Evolutionary conservation across 495 filamentous ascomycete genomes (phyloP).

Genomic region (Penicillium bovifimosum): DNA sequence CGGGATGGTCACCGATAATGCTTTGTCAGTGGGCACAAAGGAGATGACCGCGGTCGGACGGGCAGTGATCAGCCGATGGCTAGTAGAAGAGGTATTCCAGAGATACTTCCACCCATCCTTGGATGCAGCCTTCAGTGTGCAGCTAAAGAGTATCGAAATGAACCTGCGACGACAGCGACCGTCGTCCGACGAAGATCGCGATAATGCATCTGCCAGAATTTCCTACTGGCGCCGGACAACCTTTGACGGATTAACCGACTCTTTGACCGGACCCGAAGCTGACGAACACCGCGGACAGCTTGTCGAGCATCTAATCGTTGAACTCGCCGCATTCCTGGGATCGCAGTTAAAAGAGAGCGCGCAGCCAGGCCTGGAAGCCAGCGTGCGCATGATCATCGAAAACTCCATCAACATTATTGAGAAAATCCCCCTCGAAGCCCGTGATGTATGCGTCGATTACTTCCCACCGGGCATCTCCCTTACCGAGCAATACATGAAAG

Average conservation of each 20-base stretch:
- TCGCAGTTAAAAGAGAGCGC: slow-evolving; percentile 69
- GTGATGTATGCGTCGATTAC: slow-evolving; percentile 85
- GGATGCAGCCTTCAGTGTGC: slow-evolving; percentile 64
- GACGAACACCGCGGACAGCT: slow-evolving; percentile 59
- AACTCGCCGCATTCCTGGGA: slow-evolving; percentile 63
- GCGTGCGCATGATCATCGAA: slow-evolving; percentile 88
- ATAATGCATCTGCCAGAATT: slow-evolving; percentile 79
- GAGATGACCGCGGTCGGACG: slow-evolving; percentile 97
- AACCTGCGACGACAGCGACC: slow-evolving; percentile 73
- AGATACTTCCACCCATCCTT: slow-evolving; percentile 86
- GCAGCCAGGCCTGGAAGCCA: slow-evolving; percentile 70
- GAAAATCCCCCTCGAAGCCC: slow-evolving; percentile 84
- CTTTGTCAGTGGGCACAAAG: slow-evolving; percentile 73
- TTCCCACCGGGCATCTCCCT: slow-evolving; percentile 66
- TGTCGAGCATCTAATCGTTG: slow-evolving; percentile 60
- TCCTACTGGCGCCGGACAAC: slow-evolving; percentile 92
- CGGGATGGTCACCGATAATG: slow-evolving; percentile 74
- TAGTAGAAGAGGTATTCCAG: slow-evolving; percentile 87
- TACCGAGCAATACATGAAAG: slow-evolving; percentile 70
- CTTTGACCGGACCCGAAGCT: slow-evolving; percentile 59
- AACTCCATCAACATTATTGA: slow-evolving; percentile 78
- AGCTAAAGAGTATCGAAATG: slow-evolving; percentile 81
- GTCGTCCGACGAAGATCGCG: slow-evolving; percentile 77
- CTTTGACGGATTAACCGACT: slow-evolving; percentile 77
- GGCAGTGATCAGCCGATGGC: slow-evolving; percentile 81